These are phyloP conservation scores for Aspergillus egyptiacus DNA, from an alignment of 495 filamentous ascomycete genomes.

Conservation along the genomic window DNA sequence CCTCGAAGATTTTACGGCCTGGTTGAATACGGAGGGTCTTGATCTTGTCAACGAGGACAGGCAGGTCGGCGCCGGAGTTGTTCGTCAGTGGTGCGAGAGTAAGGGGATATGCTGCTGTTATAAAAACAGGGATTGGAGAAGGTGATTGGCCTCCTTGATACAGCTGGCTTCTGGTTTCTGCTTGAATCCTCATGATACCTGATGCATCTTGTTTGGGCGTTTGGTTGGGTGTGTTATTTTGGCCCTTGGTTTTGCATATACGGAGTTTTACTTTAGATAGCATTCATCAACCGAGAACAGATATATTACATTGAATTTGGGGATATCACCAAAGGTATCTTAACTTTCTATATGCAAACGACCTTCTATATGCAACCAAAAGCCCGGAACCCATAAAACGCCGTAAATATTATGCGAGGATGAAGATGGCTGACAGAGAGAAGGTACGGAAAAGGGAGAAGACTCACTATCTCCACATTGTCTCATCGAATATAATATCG, in stretches of 20 bases:
- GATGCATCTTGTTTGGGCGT: not conserved
- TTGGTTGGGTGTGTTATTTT: not conserved
- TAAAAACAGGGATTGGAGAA: not conserved
- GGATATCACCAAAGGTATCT: not conserved
- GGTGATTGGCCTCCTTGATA: not conserved
- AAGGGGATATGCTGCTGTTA: slow-evolving; percentile 68
- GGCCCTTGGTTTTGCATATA: not conserved
- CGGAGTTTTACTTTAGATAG: not conserved
- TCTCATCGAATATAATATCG: not conserved
- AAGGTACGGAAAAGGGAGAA: not conserved
- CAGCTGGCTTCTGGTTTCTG: not conserved
- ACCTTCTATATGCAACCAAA: too few relatives aligned
- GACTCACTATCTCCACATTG: slow-evolving; percentile 1
- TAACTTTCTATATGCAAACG: not conserved
- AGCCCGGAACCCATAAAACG: not conserved
- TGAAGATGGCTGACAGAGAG: not conserved
- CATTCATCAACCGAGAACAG: not conserved
- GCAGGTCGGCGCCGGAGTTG: slow-evolving; percentile 51
- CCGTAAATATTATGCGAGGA: too few relatives aligned
- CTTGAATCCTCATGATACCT: not conserved
- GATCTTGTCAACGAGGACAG: slow-evolving; percentile 55
- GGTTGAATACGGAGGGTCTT: slow-evolving; percentile 72
- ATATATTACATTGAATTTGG: not conserved
- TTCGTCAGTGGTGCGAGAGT: slow-evolving; percentile 83
- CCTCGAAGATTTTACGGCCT: slow-evolving; percentile 76